Percentiles rank a stretch among this genome's conserved stretches.
Conservation (phyloP, 75 land plant species). For the Sequoiadendron giganteum region DNA sequence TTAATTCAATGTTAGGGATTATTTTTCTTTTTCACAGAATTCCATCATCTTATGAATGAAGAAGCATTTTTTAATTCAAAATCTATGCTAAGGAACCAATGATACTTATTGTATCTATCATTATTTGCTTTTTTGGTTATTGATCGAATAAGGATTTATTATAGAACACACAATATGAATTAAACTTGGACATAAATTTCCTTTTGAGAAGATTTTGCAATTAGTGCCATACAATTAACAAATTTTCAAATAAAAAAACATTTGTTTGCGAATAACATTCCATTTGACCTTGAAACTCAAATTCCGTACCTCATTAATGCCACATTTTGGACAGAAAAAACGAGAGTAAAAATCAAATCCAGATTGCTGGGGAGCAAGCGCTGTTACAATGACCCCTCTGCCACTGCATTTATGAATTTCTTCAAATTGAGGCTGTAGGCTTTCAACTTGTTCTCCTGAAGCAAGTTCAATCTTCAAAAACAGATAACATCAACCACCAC, state of each 20-base stretch:
- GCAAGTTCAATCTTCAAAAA: slow-evolving; percentile 51
- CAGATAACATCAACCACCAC: slow-evolving; percentile 4
- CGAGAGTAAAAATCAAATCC: slow-evolving; percentile 71
- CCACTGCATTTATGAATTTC: slow-evolving; percentile 39
- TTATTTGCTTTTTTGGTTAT: background rate
- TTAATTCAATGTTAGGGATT: background rate
- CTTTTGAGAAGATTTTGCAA: too few relatives aligned
- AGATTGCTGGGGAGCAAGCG: slow-evolving; percentile 43
- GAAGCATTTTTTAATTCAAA: background rate
- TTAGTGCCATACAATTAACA: background rate
- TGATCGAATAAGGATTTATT: background rate
- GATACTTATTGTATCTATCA: background rate
- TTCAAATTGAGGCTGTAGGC: slow-evolving; percentile 50
- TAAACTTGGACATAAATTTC: background rate
- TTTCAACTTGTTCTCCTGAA: slow-evolving; percentile 43
- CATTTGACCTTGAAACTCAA: background rate
- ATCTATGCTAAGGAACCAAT: background rate
- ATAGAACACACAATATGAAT: background rate
- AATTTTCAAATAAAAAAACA: background rate
- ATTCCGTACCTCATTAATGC: slow-evolving; percentile 65
- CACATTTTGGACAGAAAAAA: slow-evolving; percentile 69
- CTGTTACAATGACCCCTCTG: slow-evolving; percentile 67
- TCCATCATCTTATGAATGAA: background rate
- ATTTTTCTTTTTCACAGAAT: background rate
- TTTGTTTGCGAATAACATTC: background rate